A percentile compares a stretch with the other conserved stretches of the same genome.
Conservation (phyloP, 1,284 basidiomycete species). For the Papiliotrema nemorosa region DNA sequence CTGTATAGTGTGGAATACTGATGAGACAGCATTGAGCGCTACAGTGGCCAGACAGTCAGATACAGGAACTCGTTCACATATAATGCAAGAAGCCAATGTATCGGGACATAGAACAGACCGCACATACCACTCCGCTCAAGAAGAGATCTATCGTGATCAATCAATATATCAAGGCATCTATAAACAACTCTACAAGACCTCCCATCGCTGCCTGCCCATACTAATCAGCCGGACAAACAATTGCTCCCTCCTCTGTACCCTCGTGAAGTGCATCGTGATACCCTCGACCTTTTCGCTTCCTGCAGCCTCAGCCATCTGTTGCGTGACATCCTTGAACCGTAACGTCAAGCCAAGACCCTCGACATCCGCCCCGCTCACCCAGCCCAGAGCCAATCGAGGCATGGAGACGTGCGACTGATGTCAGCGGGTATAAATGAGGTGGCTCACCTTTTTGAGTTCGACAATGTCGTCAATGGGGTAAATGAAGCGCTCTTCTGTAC, state of each 20-base stretch:
- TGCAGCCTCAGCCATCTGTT: constrained; percentile 20
- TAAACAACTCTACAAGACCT: constrained; percentile 47
- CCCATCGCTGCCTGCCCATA: constrained; percentile 50
- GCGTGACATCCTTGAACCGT: constrained; percentile 33
- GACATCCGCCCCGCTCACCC: constrained; percentile 47
- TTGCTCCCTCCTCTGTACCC: constrained; percentile 49
- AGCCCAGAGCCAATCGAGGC: constrained; percentile 48
- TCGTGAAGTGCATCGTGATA: constrained; percentile 42
- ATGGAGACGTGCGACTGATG: constrained; percentile 41
- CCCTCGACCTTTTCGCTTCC: constrained; percentile 23
- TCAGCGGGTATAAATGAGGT: background rate
- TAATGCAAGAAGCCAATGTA: too few species aligned
- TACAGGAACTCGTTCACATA: too few species aligned
- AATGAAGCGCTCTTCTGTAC: constrained; percentile 31
- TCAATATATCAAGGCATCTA: too few species aligned
- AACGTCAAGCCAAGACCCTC: constrained; percentile 46
- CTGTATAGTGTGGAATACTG: too few species aligned
- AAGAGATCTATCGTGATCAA: too few species aligned
- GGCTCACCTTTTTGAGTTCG: constrained; percentile 49
- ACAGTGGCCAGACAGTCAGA: too few species aligned
- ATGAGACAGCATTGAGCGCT: too few species aligned
- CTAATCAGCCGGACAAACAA: constrained; percentile 49
- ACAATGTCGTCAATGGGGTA: constrained; percentile 47
- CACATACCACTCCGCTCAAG: too few species aligned
- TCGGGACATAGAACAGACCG: too few species aligned